Evolutionary conservation across 2,329 filamentous ascomycete genomes (phyloP), one percentile per base, ranked within the genome.

Genomic region (Colletotrichum camelliae): DNA sequence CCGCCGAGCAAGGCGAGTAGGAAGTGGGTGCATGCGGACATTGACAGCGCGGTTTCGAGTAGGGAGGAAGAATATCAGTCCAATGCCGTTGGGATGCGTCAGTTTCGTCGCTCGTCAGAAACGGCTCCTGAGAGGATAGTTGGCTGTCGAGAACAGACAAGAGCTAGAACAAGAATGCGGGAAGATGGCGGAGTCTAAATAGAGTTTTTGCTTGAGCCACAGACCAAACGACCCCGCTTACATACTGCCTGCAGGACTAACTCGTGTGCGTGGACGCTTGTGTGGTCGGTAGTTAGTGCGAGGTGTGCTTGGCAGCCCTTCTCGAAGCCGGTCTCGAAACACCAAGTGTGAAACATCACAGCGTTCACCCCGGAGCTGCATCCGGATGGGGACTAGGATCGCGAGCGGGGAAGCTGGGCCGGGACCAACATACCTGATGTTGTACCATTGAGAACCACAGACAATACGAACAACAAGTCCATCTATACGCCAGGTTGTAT

Each of bases 301-400:
- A n/a, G 7, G 39, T 27, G 16, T 37, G 52, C 18, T 68, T 37
- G 64, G 57, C 64, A 62, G 52, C 35, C 58, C 43, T 73, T 76
- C 74, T 76, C 70, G 74, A 76, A 74, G 74, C 16, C 55, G 55
- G 35, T 31, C 31, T 55, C 74, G 70, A 76, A 76, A 76, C 74
- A 69, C 43, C 43, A 52, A 39, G 74, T 15, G 43, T 74, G 70
- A 73, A 73, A 74, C 74, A 74, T 69, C 74, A 68, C 70, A 69
- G 64, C 72, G 67, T 74, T 39, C 8, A 66, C 39, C 72, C 67
- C 72, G 67, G 72, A 70, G 58, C 31, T 43, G 29, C 39, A 66
- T 39, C 68, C 69, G 33, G 64, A 52, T 60, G 61, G 58, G 35
- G 57, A 55, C 73, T 60, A 55, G 70, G 73, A 64, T 73, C 31